Evolutionary conservation across 805 yeast genomes (phyloP).

Genomic region (Starmerella lactis-condensi): DNA sequence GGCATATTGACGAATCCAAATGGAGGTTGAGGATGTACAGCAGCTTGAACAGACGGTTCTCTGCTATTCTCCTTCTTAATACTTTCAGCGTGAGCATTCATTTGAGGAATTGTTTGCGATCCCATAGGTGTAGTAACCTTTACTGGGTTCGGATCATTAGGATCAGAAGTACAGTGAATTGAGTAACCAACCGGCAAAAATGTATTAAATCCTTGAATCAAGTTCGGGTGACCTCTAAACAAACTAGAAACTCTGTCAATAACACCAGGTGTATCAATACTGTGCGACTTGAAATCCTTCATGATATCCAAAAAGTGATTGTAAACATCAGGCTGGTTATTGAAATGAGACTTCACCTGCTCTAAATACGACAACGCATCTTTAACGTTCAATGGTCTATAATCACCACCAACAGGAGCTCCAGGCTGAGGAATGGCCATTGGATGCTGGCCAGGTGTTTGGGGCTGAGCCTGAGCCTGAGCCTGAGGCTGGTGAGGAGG

Average conservation of each 20-base stretch:
- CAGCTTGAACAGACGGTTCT: slow-evolving; percentile 6
- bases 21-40: slow-evolving; percentile 6
- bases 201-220: slow-evolving; percentile 94
- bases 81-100: slow-evolving; percentile 4
- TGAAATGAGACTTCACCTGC: slow-evolving; percentile 85
- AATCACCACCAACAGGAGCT: slow-evolving; percentile 13
- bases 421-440: slow-evolving; percentile 5
- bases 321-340: slow-evolving; percentile 83
- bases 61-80: neutral
- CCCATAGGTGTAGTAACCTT: slow-evolving; percentile 93
- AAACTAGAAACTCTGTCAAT: slow-evolving; percentile 83
- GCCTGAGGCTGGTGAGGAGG: slow-evolving; percentile 16
- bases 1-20: too few species aligned
- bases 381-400: slow-evolving; percentile 68
- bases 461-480: slow-evolving; percentile 12
- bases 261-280: slow-evolving; percentile 95
- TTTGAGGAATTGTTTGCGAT: slow-evolving; percentile 24
- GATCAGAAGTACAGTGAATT: slow-evolving; percentile 77
- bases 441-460: slow-evolving; percentile 4
- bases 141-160: slow-evolving; percentile 79
- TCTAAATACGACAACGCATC: slow-evolving; percentile 92
- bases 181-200: slow-evolving; percentile 90
- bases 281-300: slow-evolving; percentile 96
- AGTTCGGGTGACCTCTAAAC: slow-evolving; percentile 76
- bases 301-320: slow-evolving; percentile 90